A percentile compares a stretch with the other conserved stretches of the same genome.
Conservation (phyloP, 2,329 filamentous ascomycete species). For the Dactylellina parvicollis region DNA sequence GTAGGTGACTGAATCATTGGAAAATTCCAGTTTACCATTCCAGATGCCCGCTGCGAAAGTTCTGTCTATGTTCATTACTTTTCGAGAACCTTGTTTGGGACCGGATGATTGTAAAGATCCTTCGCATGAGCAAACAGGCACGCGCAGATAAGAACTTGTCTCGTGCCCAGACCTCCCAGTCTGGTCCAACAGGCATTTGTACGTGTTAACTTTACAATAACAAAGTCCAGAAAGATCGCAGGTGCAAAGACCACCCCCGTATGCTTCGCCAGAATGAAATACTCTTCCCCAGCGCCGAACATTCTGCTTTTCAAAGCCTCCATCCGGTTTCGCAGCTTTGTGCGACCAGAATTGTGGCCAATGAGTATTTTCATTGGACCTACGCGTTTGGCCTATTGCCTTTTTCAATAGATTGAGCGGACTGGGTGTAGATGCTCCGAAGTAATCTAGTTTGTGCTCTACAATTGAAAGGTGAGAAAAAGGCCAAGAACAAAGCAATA, state of each 20-base stretch:
- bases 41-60: not conserved
- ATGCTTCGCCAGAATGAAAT: not conserved
- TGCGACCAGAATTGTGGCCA: not conserved
- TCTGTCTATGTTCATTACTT: not conserved
- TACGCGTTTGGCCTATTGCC: not conserved
- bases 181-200: no score
- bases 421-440: not conserved
- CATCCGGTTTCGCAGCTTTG: not conserved
- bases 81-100: no score
- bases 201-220: no score
- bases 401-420: not conserved
- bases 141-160: no score
- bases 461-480: not conserved
- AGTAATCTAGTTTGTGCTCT: not conserved
- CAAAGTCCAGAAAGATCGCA: no score
- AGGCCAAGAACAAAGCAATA: not conserved
- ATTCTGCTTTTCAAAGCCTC: not conserved
- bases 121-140: no score
- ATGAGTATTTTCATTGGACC: not conserved
- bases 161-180: no score
- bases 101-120: no score
- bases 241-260: no score
- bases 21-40: not conserved
- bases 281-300: not conserved
- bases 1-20: not conserved